Evolutionary conservation across 352 stramenopile genomes (phyloP), one percentile per base, ranked within the genome.

Genomic region (Phytopythium vexans): DNA sequence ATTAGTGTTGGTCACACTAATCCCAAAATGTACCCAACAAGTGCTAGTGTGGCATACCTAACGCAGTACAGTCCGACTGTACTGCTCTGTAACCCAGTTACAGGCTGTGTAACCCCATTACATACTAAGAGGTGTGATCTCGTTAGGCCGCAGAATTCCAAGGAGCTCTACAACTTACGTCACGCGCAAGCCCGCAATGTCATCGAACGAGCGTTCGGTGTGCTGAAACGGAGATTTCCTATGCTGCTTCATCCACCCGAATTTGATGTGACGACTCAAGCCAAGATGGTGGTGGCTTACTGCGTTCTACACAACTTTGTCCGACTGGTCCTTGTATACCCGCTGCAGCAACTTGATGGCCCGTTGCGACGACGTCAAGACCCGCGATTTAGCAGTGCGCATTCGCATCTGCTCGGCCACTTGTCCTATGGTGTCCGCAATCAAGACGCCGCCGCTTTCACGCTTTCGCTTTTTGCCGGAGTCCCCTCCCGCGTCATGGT

Each of bases 81-180:
- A n/a, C n/a, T n/a, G n/a, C n/a, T n/a, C n/a, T n/a, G n/a, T n/a
- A n/a, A n/a, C n/a, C n/a, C n/a, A n/a, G n/a, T n/a, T n/a, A n/a
- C n/a, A n/a, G n/a, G n/a, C n/a, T n/a, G n/a, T n/a, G n/a, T n/a
- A n/a, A n/a, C n/a, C n/a, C n/a, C n/a, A n/a, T n/a, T n/a, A n/a
- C n/a, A n/a, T n/a, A n/a, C n/a, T n/a, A n/a, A n/a, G n/a, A n/a
- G n/a, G n/a, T n/a, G n/a, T n/a, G n/a, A n/a, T 33, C 15, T 49
- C 14, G 44, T 9, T 33, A 57, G 47, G 5, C 56, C 61, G 15
- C 47, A 59, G 36, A 59, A 65, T 39, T 57, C 56, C 33, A 65
- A 65, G 16, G 43, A 69, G 4, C 37, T 59, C 1, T 69, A 62
- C 32, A 69, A 65, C 14, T 36, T 62, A 27, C 37, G 48, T 10